Base-by-base conservation (phyloP, 805 yeast genomes). In the Saturnispora sekii region DNA sequence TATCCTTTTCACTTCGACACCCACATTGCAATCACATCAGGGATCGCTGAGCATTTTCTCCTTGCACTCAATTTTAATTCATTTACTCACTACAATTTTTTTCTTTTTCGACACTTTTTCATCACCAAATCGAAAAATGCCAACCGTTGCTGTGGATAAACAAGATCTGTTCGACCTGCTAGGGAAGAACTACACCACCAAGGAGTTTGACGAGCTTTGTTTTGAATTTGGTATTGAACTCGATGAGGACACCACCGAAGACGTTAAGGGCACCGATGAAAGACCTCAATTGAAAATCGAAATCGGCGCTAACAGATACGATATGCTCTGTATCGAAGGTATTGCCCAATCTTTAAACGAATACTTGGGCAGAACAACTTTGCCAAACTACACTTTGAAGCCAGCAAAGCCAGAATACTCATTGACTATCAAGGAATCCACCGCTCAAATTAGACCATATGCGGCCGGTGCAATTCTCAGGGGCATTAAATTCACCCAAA, bases 281-380 rank as follows among this genome's bases (percentile, higher is more conserved):
- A 81, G 96, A 64, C 97, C 99, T n/a, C 94, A 90, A 66, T 74
- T 86, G 58, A 93, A 93, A 69, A 87, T 93, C 59, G 99, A 93
- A 65, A 81, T 94, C 52, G 97, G 96, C 47, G 99, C 99, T 51
- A 93, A 93, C 69, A 84, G 99, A 73, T 94, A 93, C 61, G 99
- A 93, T 64, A 79, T 93, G 89, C 78, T 93, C 53, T 94, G 98
- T 72, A 84, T 88, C 56, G 99, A 93, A 68, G 99, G 99, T 61
- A 88, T 93, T 65, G 88, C 97, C 1, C 94, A 87, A 61, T 90
- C 97, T 1, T 71, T 93, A 61, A 88, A 88, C 59, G 94, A 89
- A 62, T 93, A 85, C 61, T 72, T 90, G 56, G 95, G 94, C 32
- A 77, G 76, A 48, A 56, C 64, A 5, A 61, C 66, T 40, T 70